Conservation (phyloP, 2,329 filamentous ascomycete genomes). For the Graphiopsis chlorocephala region DNA sequence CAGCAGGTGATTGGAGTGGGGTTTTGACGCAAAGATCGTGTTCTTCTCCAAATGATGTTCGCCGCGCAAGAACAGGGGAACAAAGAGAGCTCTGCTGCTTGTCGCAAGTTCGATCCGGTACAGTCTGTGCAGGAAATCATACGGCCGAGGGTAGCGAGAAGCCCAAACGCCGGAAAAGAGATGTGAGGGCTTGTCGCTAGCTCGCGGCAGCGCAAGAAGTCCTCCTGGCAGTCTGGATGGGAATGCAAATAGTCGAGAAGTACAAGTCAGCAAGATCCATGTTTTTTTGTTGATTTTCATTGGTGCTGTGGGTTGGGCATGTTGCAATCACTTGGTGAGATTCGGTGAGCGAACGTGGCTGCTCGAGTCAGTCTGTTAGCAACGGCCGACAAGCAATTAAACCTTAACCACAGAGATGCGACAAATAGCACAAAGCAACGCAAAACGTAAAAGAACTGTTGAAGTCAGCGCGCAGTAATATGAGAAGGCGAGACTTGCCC, state of each 20-base stretch:
- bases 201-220: background rate
- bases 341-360: constrained; percentile 28
- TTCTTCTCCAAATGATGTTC: background rate
- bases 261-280: constrained; percentile 6
- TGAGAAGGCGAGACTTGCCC: constrained; percentile 56
- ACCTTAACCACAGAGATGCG: background rate
- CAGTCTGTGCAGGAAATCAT: constrained; percentile 4
- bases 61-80: background rate
- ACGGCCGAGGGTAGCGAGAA: constrained; percentile 8
- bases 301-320: background rate
- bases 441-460: constrained; percentile 10
- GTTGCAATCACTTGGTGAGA: constrained; percentile 24
- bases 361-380: constrained; percentile 18
- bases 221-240: constrained; percentile 5
- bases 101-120: constrained; percentile 11
- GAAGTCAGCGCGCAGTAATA: constrained; percentile 17
- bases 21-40: background rate
- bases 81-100: background rate
- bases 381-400: constrained; percentile 11
- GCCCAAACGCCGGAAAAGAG: constrained; percentile 1
- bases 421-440: constrained; percentile 11
- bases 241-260: constrained; percentile 5
- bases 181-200: background rate
- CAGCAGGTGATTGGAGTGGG: background rate
- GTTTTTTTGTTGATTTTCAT: constrained; percentile 3